phyloP scores from a whole-genome alignment of 306 rosid species.

The Quercus dentata region DNA sequence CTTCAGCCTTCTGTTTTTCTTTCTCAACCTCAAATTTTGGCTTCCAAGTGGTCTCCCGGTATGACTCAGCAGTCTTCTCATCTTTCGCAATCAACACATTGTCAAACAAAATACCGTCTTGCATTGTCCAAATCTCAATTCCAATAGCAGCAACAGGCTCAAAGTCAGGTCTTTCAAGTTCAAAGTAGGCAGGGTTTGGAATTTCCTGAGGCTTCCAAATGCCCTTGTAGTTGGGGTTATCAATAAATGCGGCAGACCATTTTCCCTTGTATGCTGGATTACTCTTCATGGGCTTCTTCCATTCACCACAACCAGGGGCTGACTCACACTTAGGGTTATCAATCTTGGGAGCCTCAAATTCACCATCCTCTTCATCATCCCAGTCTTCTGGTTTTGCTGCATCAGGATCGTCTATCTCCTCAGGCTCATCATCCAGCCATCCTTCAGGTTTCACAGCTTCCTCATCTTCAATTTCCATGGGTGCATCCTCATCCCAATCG shows the following conservation, averaged over 20 bases:
- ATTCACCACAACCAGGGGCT: constrained; percentile 92
- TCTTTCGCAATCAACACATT: constrained; percentile 67
- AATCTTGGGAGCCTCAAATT: constrained; percentile 84
- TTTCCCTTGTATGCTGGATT: constrained; percentile 93
- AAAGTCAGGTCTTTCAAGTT: constrained; percentile 65
- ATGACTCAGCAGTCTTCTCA: constrained; percentile 65
- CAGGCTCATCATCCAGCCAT: constrained; percentile 97
- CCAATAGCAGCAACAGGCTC: constrained; percentile 87
- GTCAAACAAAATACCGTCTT: constrained; percentile 88
- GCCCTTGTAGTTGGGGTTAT: constrained; percentile 87
- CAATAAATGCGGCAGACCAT: constrained; percentile 88
- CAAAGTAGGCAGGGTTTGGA: constrained; percentile 83
- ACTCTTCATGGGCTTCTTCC: constrained; percentile 90
- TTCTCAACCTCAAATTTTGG: constrained; percentile 78
- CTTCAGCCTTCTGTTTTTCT: constrained; percentile 81
- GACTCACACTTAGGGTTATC: constrained; percentile 70
- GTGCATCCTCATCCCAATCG: constrained; percentile 98
- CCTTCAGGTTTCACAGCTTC: constrained; percentile 98
- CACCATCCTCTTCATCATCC: constrained; percentile 97
- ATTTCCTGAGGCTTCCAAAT: constrained; percentile 84
- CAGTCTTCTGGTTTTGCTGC: constrained; percentile 90
- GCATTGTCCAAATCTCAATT: constrained; percentile 99
- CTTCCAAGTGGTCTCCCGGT: constrained; percentile 75
- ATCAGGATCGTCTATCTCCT: constrained; percentile 89
- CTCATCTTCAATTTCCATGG: constrained; percentile 80